Percentiles rank a stretch among this genome's conserved stretches.
phyloP scores from a whole-genome alignment of 2,329 filamentous ascomycete genomes.

The Hymenoscyphus infarciens region DNA sequence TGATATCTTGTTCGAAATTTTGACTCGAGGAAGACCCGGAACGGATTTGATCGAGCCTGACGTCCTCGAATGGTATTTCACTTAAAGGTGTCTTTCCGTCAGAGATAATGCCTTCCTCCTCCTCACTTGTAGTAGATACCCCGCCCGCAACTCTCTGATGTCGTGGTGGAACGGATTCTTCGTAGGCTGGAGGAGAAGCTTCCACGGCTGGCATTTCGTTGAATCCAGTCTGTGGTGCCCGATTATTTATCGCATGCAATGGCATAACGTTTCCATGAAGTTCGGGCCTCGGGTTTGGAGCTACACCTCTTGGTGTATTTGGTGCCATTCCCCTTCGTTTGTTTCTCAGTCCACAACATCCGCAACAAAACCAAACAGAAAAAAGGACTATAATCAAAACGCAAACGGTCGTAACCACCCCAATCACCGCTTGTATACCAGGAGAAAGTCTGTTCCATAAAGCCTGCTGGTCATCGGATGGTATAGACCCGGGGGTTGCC shows the following conservation, averaged over 20 bases:
- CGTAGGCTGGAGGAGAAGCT: slow-evolving; percentile 26
- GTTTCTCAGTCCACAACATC: slow-evolving; percentile 21
- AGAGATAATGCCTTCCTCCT: slow-evolving; percentile 26
- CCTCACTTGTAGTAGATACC: slow-evolving; percentile 14
- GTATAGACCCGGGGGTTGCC: background rate
- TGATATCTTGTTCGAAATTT: slow-evolving; percentile 23
- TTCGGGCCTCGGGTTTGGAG: slow-evolving; percentile 2
- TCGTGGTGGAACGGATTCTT: slow-evolving; percentile 22
- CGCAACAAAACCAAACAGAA: slow-evolving; percentile 24
- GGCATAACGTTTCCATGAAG: slow-evolving; percentile 11
- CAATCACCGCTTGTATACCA: slow-evolving; percentile 16
- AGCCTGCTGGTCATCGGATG: background rate
- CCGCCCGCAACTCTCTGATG: slow-evolving; percentile 23
- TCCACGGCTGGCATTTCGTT: slow-evolving; percentile 9
- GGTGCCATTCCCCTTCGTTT: slow-evolving; percentile 1
- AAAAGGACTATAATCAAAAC: slow-evolving; percentile 16
- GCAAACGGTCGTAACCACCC: slow-evolving; percentile 13
- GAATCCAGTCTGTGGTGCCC: background rate
- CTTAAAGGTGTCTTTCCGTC: slow-evolving; percentile 32
- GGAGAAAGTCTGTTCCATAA: slow-evolving; percentile 8
- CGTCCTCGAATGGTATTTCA: slow-evolving; percentile 32
- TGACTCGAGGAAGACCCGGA: slow-evolving; percentile 20
- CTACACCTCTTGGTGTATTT: background rate
- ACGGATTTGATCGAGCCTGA: slow-evolving; percentile 22
- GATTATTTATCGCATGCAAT: slow-evolving; percentile 9